Percentiles rank a stretch among this genome's conserved stretches.
Evolutionary conservation across 192 early-diverging fungal species (phyloP).

Genomic region (Tieghemiomyces parasiticus): DNA sequence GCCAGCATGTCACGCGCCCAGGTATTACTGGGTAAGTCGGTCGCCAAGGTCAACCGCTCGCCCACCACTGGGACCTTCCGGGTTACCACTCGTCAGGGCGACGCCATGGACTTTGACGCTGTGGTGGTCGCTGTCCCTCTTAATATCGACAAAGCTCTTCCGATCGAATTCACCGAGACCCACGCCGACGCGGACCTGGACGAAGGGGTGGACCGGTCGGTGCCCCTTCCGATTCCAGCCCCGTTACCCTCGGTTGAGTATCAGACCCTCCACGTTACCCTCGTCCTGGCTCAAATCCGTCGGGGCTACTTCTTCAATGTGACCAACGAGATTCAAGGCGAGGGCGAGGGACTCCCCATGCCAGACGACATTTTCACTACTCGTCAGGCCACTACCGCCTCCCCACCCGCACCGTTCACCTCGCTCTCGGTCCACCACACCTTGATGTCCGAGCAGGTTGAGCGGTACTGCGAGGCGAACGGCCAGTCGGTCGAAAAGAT

Average conservation of each 20-base stretch:
- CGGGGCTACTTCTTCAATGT: constrained; percentile 27
- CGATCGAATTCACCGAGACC: neutral
- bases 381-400: neutral
- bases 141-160: neutral
- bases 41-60: constrained; percentile 18
- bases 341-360: too few relatives aligned
- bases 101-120: constrained; percentile 32
- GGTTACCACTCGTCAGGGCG: constrained; percentile 20
- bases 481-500: neutral
- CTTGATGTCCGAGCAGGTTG: neutral
- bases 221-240: too few relatives aligned
- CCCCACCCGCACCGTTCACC: neutral
- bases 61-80: constrained; percentile 15
- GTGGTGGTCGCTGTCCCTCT: constrained; percentile 42
- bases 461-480: neutral
- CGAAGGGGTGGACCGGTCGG: neutral
- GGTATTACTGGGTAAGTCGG: constrained; percentile 27
- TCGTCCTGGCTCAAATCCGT: constrained; percentile 34
- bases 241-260: constrained; percentile 14
- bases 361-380: constrained; percentile 37
- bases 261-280: constrained; percentile 39
- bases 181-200: neutral
- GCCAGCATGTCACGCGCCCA: constrained; percentile 22
- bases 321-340: too few relatives aligned
- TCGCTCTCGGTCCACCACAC: neutral